Evolutionary conservation across 768 basidiomycete genomes (phyloP), one percentile per base, ranked within the genome.

Genomic region (Cantharellus cinnabarinus): DNA sequence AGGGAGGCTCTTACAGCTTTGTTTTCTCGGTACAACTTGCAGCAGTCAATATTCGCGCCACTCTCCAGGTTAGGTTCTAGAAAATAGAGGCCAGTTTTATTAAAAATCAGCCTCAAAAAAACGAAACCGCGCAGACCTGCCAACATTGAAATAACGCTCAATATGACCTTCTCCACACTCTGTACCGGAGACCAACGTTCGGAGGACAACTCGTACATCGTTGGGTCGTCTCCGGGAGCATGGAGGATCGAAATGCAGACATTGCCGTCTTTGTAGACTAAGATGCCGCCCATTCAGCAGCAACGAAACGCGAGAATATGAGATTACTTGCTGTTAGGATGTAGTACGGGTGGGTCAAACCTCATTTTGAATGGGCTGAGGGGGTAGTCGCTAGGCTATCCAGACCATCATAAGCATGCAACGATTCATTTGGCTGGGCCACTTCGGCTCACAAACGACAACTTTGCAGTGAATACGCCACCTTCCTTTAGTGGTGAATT

Each of bases 131-230:
- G 67, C 79, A 63, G 63, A 87, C 89, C 88, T 62, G 95, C 93
- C 7, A 99, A 76, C 91, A 99, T 97, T 48, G 88, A 91, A 64
- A 99, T 82, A 34, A 99, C 94, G 64, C 89, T 93, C 5, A 98
- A 75, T 58, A 98, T 78, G 63, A 95, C 94, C 71, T 95, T 97
- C 73, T 98, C 87, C 14, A 99, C 88, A 66, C 88, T 89, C 71
- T 98, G 94, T 0, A 98, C 94, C n/a, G 95, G 95, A 60, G 86
- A 89, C 95, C 95, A 99, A 42, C 95, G 79, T 67, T 99, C 95
- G 20, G 86, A 89, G 0, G 91, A 89, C 64, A 85, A 80, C 68
- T 99, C 94, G 69, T 97, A 98, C 76, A 88, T 85, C 60, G 82
- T 85, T 15, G 88, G 88, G 64, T 89, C 86, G 66, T 89, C 88